Base-by-base conservation (phyloP, 2,329 filamentous ascomycete species). In the Colletotrichum trifolii region DNA sequence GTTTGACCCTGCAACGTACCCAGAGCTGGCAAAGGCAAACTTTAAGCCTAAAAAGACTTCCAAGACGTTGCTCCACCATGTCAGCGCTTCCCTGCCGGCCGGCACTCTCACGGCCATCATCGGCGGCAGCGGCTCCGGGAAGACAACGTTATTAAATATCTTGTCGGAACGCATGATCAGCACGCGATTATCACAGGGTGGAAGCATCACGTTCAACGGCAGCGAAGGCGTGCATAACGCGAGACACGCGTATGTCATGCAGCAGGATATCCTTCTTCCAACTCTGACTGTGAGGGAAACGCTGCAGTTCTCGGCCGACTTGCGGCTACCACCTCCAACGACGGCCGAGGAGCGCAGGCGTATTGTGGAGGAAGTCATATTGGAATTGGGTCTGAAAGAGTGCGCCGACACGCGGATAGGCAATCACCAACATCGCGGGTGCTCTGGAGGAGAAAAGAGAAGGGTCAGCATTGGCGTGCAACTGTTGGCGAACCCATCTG, bases 401-500 rank as follows among this genome's bases (percentile, higher is more conserved):
- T 93, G 91, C 63, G 91, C 91, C 33, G 80, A 93, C 68, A 94
- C 91, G 0, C 81, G 88, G 8, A 91, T 94, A 56, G 91, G 91
- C 1, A 90, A 89, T 69, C 86, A 85, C 60, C 84, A 86, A 54
- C 89, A 93, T 70, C 89, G 91, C 49, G 91, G 91, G 0, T 94
- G 91, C 71, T 93, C 90, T 49, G 91, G 92, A 0, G 92, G 91
- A 3, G 92, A 94, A 74, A 94, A 93, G 79, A 82, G 91, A 67
- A 81, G 91, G 38, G 90, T 90, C 0, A 93, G 90, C 67, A 91
- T 94, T 52, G 91, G 91, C 2, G 91, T 94, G 5, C 91, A 94
- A 75, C 81, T 94, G 60, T 80, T 94, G n/a, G 88, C 90, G 5
- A 94, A 94, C 72, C 91, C 92, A 2, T 92, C 90, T 6, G 85